phyloP scores from a whole-genome alignment of 2,329 filamentous ascomycete species.

The Aspergillus tanneri region DNA sequence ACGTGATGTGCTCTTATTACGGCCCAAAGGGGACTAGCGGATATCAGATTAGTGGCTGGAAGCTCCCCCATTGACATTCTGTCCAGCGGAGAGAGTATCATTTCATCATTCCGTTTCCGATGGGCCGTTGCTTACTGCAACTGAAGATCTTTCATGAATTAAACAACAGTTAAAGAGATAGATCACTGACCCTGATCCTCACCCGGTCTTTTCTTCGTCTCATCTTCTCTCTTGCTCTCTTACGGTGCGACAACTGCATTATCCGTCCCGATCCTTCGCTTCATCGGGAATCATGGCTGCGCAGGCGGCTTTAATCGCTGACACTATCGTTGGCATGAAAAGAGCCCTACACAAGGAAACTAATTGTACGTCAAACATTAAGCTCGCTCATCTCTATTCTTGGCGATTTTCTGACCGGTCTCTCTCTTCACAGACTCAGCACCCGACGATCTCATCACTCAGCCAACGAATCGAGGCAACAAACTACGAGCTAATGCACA shows the following conservation, averaged over 20 bases:
- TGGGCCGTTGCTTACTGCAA: neutral
- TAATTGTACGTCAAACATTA: slow-evolving; percentile 38
- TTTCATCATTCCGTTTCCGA: neutral
- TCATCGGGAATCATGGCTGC: slow-evolving; percentile 39
- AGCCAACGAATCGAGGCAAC: slow-evolving; percentile 60
- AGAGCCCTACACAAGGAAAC: slow-evolving; percentile 50
- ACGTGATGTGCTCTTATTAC: slow-evolving; percentile 22
- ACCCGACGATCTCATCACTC: slow-evolving; percentile 54
- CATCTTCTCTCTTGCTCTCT: neutral
- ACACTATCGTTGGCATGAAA: slow-evolving; percentile 58
- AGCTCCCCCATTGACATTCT: slow-evolving; percentile 23
- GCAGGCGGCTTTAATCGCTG: slow-evolving; percentile 48
- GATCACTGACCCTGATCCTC: neutral
- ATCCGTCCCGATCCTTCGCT: slow-evolving; percentile 1
- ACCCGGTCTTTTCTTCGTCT: neutral
- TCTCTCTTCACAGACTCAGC: slow-evolving; percentile 31
- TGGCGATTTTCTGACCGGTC: slow-evolving; percentile 15
- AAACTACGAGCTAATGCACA: slow-evolving; percentile 60
- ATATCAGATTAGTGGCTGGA: slow-evolving; percentile 22
- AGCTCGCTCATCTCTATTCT: neutral
- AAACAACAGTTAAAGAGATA: neutral
- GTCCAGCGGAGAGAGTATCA: slow-evolving; percentile 20
- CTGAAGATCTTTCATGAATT: neutral
- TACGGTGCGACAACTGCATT: slow-evolving; percentile 1
- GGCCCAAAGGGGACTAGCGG: slow-evolving; percentile 21